A percentile compares a stretch with the other conserved stretches of the same genome.
These are phyloP conservation scores for Chlamydomonas sp. DNA, from an alignment of 139 green algal genomes.

Conservation along the genomic window DNA sequence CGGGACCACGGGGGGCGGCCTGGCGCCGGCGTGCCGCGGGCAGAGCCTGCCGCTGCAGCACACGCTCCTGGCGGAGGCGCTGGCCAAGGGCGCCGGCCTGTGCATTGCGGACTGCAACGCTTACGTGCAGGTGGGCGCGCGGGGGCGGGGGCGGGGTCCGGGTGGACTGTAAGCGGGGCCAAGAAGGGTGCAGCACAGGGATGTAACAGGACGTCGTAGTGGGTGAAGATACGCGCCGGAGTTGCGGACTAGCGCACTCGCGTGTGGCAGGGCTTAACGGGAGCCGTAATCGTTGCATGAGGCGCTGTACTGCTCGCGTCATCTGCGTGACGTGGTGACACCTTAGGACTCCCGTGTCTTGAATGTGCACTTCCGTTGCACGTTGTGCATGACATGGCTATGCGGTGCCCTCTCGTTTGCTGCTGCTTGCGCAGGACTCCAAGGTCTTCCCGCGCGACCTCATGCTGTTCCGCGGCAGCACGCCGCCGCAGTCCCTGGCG, in stretches of 20 bases:
- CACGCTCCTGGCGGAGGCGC: slow-evolving; percentile 35
- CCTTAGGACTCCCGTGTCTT: not conserved
- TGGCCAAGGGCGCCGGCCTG: slow-evolving; percentile 17
- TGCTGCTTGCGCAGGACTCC: slow-evolving; percentile 9
- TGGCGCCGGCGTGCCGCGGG: slow-evolving; percentile 10
- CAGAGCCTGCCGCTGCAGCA: slow-evolving; percentile 22
- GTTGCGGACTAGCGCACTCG: no score
- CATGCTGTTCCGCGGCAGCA: not conserved
- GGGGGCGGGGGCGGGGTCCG: no score
- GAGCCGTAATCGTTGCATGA: no score
- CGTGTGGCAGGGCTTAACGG: no score
- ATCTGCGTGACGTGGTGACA: no score
- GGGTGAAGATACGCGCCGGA: no score
- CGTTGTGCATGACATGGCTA: not conserved
- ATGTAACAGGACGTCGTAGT: no score
- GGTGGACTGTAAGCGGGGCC: no score
- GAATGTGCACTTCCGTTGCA: not conserved
- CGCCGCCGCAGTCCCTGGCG: slow-evolving; percentile 24
- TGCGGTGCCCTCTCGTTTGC: not conserved
- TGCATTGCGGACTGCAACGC: slow-evolving; percentile 40
- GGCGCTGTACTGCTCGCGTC: no score
- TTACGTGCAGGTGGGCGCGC: slow-evolving; percentile 27
- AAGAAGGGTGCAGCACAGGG: no score
- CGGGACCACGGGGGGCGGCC: not conserved
- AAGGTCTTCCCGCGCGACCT: slow-evolving; percentile 27